Conservation (phyloP, 2,329 filamentous ascomycete genomes). For the Camillea tinctor region DNA sequence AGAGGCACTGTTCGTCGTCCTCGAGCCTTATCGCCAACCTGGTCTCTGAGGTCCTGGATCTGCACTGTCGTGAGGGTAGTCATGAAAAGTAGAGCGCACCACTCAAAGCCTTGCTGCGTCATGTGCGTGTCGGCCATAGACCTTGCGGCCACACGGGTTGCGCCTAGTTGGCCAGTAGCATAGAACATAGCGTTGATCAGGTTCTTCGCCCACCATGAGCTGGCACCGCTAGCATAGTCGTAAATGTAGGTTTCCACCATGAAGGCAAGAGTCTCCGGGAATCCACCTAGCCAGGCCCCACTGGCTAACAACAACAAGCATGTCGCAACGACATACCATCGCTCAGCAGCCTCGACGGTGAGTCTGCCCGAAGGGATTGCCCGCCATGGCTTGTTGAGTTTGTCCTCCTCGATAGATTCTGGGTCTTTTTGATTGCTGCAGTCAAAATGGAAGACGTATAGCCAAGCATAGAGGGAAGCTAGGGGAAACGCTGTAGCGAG, state of each 20-base stretch:
- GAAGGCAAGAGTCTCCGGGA: background rate
- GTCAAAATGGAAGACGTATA: slow-evolving; percentile 1
- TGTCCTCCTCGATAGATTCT: slow-evolving; percentile 9
- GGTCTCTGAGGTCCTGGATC: slow-evolving; percentile 31
- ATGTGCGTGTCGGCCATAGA: background rate
- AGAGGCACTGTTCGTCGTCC: slow-evolving; percentile 27
- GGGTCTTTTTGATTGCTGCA: slow-evolving; percentile 9
- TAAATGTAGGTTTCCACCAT: slow-evolving; percentile 1
- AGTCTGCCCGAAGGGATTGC: slow-evolving; percentile 7
- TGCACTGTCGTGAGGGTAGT: slow-evolving; percentile 26
- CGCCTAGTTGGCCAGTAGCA: background rate
- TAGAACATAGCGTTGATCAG: slow-evolving; percentile 1
- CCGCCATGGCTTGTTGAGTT: slow-evolving; percentile 10
- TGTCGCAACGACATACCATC: slow-evolving; percentile 1
- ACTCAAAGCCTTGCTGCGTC: background rate
- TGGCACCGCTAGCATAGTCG: background rate
- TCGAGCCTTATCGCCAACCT: slow-evolving; percentile 23
- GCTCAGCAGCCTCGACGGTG: background rate
- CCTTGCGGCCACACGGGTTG: background rate
- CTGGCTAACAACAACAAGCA: background rate
- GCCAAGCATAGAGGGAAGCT: slow-evolving; percentile 5
- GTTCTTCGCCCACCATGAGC: slow-evolving; percentile 1
- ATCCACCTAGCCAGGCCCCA: background rate
- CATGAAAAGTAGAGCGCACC: slow-evolving; percentile 1
- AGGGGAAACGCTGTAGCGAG: background rate